Evolutionary conservation across 768 basidiomycete genomes (phyloP).

Genomic region (Atractiella rhizophila): DNA sequence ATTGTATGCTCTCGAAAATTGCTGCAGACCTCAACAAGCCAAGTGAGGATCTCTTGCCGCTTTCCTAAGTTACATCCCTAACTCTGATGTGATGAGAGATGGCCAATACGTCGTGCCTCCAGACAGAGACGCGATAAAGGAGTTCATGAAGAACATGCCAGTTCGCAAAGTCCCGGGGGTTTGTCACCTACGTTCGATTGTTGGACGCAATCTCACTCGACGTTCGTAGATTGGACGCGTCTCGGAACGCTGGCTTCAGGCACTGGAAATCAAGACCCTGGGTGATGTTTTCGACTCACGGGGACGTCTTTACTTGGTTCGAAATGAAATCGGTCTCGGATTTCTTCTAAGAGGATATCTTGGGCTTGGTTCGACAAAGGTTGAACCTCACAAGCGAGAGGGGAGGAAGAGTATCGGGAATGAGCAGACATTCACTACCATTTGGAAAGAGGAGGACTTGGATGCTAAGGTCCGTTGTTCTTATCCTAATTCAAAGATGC

Average conservation of each 20-base stretch:
- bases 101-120: too few species aligned
- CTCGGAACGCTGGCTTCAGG: constrained; percentile 51
- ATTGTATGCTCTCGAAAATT: constrained; percentile 88
- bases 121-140: constrained; percentile 8
- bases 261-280: constrained; percentile 33
- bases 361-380: constrained; percentile 61
- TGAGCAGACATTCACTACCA: constrained; percentile 35
- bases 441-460: too few species aligned
- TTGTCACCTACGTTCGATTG: background rate
- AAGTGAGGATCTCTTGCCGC: too few species aligned
- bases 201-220: background rate
- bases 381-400: constrained; percentile 47
- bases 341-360: constrained; percentile 57
- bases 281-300: constrained; percentile 62
- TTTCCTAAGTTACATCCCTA: too few species aligned
- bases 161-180: constrained; percentile 11
- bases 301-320: constrained; percentile 48
- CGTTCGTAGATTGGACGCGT: constrained; percentile 43
- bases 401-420: constrained; percentile 79
- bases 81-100: too few species aligned
- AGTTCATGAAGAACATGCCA: constrained; percentile 12
- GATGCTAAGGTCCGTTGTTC: too few species aligned
- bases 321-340: constrained; percentile 56
- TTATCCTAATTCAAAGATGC: too few species aligned
- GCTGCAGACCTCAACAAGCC: constrained; percentile 14